A percentile compares a stretch with the other conserved stretches of the same genome.
Conservation (phyloP, 768 basidiomycete species). For the Pleurotus eryngii region DNA sequence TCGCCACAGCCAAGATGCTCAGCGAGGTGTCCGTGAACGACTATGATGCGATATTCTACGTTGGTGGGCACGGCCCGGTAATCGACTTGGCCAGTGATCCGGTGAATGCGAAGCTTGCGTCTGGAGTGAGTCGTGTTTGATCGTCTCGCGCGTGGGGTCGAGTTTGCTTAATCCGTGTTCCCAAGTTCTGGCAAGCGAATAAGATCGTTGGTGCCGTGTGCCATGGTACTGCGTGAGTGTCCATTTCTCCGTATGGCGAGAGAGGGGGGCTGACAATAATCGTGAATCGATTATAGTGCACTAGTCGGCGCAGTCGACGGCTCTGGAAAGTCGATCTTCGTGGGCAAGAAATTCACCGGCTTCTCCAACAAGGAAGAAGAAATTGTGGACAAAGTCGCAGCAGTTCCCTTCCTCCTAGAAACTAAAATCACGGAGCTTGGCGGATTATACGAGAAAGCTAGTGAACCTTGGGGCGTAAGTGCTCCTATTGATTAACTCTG, state of each 20-base stretch:
- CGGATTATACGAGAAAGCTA: conserved; percentile 56
- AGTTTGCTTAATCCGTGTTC: not conserved
- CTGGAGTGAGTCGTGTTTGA: conserved; percentile 36
- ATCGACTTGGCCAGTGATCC: conserved; percentile 64
- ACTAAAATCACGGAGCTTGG: conserved; percentile 59
- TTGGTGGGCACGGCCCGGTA: conserved; percentile 78
- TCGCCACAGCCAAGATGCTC: conserved; percentile 57
- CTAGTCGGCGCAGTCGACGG: conserved; percentile 53
- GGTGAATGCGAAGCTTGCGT: conserved; percentile 53
- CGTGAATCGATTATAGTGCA: conserved; percentile 34
- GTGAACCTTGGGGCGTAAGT: conserved; percentile 54
- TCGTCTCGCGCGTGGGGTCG: not conserved
- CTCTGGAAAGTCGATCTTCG: conserved; percentile 62
- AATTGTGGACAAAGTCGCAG: conserved; percentile 39
- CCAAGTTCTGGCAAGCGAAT: conserved; percentile 61
- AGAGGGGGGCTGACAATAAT: not conserved
- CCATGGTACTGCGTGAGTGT: conserved; percentile 70
- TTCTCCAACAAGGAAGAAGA: conserved; percentile 75
- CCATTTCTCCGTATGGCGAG: no score
- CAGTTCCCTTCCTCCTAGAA: conserved; percentile 74
- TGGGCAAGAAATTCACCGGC: conserved; percentile 53
- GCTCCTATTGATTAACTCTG: not conserved
- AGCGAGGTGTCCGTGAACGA: conserved; percentile 53
- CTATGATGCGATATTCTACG: conserved; percentile 75
- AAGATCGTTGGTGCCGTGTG: conserved; percentile 75